Percentiles rank a stretch among this genome's conserved stretches.
phyloP scores from a whole-genome alignment of 139 green algal species.

The Auxenochlorella pyrenoidosa region DNA sequence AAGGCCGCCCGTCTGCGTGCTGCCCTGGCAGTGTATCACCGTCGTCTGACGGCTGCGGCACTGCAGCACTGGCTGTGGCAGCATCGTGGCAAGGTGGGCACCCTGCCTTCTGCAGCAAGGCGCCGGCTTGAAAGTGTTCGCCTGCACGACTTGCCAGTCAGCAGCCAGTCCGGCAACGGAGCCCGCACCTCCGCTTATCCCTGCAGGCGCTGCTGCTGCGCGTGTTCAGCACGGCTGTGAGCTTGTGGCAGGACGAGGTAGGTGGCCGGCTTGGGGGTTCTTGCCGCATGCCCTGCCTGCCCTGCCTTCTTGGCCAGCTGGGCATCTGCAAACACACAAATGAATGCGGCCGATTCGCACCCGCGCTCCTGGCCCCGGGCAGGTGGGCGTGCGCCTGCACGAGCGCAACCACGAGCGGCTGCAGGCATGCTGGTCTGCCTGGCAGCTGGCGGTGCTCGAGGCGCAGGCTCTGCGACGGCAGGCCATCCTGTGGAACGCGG shows the following conservation, averaged over 20 bases:
- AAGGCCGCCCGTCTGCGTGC: conserved; percentile 9
- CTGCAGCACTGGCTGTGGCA: conserved; percentile 31
- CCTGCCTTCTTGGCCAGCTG: no score
- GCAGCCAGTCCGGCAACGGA: background rate
- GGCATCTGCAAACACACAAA: background rate
- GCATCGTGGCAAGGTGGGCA: conserved; percentile 17
- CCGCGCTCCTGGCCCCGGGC: background rate
- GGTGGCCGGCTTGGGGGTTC: background rate
- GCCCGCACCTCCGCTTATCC: background rate
- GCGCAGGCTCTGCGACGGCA: conserved; percentile 28
- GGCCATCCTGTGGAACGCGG: conserved; percentile 33
- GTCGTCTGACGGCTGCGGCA: background rate
- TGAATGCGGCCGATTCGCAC: no score
- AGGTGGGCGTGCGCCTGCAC: conserved; percentile 33
- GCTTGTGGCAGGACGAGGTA: conserved; percentile 36
- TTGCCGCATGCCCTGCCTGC: background rate
- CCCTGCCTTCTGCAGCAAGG: no score
- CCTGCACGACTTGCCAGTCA: background rate
- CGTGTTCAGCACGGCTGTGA: conserved; percentile 26
- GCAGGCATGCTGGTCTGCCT: conserved; percentile 8
- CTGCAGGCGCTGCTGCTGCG: conserved; percentile 36
- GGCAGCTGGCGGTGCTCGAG: conserved; percentile 35
- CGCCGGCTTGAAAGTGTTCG: background rate
- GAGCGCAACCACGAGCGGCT: conserved; percentile 24
- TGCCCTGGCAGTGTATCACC: conserved; percentile 6